These are phyloP conservation scores for Stropharia rugosoannulata DNA, from an alignment of 768 basidiomycete genomes.

Conservation along the genomic window DNA sequence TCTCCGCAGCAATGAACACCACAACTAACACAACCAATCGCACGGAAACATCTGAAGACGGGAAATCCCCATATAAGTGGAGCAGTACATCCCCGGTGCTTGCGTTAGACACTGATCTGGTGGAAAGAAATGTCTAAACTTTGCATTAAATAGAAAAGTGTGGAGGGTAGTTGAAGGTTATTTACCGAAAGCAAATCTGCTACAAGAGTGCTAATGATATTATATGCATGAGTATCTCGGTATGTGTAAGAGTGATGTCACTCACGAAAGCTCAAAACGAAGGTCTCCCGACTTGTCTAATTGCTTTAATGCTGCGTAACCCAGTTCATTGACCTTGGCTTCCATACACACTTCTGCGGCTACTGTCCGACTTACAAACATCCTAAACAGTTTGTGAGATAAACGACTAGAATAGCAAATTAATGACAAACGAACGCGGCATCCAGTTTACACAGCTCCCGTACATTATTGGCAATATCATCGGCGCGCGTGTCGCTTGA, in stretches of 20 bases:
- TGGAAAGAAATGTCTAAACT: slow-evolving; percentile 63
- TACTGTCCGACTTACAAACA: slow-evolving; percentile 84
- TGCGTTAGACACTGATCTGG: slow-evolving; percentile 58
- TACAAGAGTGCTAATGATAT: slow-evolving; percentile 41
- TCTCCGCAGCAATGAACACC: slow-evolving; percentile 49
- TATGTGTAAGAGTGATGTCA: slow-evolving; percentile 11
- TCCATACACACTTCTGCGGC: slow-evolving; percentile 85
- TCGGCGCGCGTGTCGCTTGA: slow-evolving; percentile 53
- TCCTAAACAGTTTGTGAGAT: slow-evolving; percentile 39
- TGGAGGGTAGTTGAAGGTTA: not conserved
- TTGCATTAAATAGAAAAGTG: not conserved
- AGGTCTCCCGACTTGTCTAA: slow-evolving; percentile 65
- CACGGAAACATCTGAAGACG: slow-evolving; percentile 55
- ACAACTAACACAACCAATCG: slow-evolving; percentile 75
- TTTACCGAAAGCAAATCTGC: slow-evolving; percentile 68
- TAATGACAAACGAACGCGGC: slow-evolving; percentile 44
- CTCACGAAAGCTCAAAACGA: slow-evolving; percentile 66
- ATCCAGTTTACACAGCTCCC: slow-evolving; percentile 71
- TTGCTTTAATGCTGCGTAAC: slow-evolving; percentile 65
- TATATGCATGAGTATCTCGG: slow-evolving; percentile 12
- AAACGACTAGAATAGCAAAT: not conserved
- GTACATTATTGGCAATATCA: slow-evolving; percentile 69
- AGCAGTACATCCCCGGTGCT: slow-evolving; percentile 53
- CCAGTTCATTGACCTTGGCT: slow-evolving; percentile 66
- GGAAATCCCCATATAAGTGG: slow-evolving; percentile 67